Base-by-base conservation (phyloP, 208 protist genomes). In the Crithidia bombi region DNA sequence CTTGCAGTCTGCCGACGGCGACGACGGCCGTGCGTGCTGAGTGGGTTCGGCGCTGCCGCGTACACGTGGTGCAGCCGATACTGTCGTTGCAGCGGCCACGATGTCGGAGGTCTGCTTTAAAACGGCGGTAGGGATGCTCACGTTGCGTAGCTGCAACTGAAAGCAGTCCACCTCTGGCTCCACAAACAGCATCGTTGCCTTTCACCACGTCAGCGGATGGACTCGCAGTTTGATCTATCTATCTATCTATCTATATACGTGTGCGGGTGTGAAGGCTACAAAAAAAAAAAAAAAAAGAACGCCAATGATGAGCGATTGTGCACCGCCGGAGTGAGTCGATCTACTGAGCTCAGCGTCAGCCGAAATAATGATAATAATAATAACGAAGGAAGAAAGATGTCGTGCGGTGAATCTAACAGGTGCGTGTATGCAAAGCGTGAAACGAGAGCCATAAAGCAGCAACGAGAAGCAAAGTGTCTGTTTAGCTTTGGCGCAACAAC, bases 141-240 rank as follows among this genome's bases (percentile, higher is more conserved):
- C 26, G 25, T 75, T 57, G 23, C 69, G 66, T 47, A 92, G 65
- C n/a, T 75, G 73, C 41, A 92, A 68, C 47, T 73, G 78, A 50
- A 92, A 85, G 69, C 70, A 90, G 61, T 90, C 83, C 11, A 92
- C 73, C 19, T 92, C 87, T 7, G 87, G 83, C 52, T 92, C 87
- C 10, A 84, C 28, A 54, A 85, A 90, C 14, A 92, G 17, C 87
- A 92, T 92, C 3, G n/a, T 23, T 11, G 43, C 43, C 15, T 47
- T 19, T 23, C n/a, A n/a, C n/a, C n/a, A n/a, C n/a, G 43, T 19
- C 9, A 19, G 5, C 15, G 15, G 6, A 14, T 47, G 43, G 11
- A 3, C 6, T 47, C 11, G 3, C 28, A 36, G 10, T 6, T 19
- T 17, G 50, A 36, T 35, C 23, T 36, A 55, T 55, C 26, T 19